Percentiles rank a stretch among this genome's conserved stretches.
These are phyloP conservation scores for Tephrocybe sp. DNA, from an alignment of 768 basidiomycete genomes.

Conservation along the genomic window DNA sequence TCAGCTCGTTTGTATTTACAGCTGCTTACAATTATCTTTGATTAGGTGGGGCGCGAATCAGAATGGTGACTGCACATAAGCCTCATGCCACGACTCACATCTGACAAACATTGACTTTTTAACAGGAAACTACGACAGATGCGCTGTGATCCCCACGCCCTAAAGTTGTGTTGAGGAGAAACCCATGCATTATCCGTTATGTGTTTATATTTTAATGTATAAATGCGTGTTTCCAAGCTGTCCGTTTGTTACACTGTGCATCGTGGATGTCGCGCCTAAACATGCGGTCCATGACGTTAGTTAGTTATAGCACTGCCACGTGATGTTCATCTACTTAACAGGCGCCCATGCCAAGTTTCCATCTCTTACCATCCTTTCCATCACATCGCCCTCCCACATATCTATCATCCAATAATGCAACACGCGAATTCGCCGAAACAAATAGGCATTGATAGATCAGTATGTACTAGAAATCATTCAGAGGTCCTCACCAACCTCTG, in stretches of 20 bases:
- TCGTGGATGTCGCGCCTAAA: neutral
- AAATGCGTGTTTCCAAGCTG: neutral
- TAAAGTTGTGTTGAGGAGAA: neutral
- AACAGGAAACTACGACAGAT: slow-evolving; percentile 36
- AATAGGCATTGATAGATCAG: neutral
- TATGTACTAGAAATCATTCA: neutral
- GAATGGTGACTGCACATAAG: slow-evolving; percentile 30
- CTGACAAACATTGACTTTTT: neutral
- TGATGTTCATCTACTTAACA: too few relatives aligned
- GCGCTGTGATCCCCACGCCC: slow-evolving; percentile 22
- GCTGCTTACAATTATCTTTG: neutral
- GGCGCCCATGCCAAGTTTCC: too few relatives aligned
- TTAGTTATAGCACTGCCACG: too few relatives aligned
- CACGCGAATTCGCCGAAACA: neutral
- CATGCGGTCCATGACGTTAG: too few relatives aligned
- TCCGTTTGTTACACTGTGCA: neutral
- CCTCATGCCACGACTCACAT: neutral
- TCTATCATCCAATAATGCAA: neutral
- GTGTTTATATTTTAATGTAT: neutral
- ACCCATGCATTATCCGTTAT: neutral
- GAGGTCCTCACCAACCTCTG: neutral
- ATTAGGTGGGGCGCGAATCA: slow-evolving; percentile 54
- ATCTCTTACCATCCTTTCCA: too few relatives aligned
- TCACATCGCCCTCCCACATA: too few relatives aligned
- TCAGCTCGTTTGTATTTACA: neutral